phyloP scores from a whole-genome alignment of 2,329 filamentous ascomycete genomes.

The Dactylellina haptotyla region DNA sequence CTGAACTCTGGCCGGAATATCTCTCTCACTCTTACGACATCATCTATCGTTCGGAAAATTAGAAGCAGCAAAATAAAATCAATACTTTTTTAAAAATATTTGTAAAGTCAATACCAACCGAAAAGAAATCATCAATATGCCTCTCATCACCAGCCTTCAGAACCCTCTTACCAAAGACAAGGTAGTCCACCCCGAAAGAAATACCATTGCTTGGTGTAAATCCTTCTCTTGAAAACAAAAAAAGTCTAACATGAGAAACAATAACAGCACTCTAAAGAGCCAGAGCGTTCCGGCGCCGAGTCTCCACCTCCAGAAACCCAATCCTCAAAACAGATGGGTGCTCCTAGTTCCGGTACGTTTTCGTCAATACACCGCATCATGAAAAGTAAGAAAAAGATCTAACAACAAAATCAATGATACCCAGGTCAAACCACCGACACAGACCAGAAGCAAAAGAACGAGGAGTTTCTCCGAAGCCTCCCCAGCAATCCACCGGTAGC shows the following conservation, averaged over 20 bases:
- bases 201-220: neutral
- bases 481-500: slow-evolving; percentile 27
- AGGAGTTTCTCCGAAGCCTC: slow-evolving; percentile 30
- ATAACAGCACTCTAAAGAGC: neutral
- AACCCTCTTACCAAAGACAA: slow-evolving; percentile 45
- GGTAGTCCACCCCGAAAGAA: neutral
- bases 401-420: too few relatives aligned
- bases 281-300: slow-evolving; percentile 5
- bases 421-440: slow-evolving; percentile 31
- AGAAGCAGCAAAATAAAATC: neutral
- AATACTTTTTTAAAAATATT: neutral
- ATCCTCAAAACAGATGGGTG: slow-evolving; percentile 33
- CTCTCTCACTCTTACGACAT: too few relatives aligned
- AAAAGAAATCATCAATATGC: slow-evolving; percentile 22
- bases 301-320: slow-evolving; percentile 41
- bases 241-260: neutral
- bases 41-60: neutral
- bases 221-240: neutral
- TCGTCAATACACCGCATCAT: neutral
- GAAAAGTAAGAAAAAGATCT: neutral
- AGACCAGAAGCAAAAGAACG: slow-evolving; percentile 22
- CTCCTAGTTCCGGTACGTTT: slow-evolving; percentile 26
- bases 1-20: too few relatives aligned
- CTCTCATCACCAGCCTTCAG: slow-evolving; percentile 47
- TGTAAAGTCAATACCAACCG: neutral